Evolutionary conservation across 306 rosid species (phyloP).

Genomic region (Citrullus mucosospermus): DNA sequence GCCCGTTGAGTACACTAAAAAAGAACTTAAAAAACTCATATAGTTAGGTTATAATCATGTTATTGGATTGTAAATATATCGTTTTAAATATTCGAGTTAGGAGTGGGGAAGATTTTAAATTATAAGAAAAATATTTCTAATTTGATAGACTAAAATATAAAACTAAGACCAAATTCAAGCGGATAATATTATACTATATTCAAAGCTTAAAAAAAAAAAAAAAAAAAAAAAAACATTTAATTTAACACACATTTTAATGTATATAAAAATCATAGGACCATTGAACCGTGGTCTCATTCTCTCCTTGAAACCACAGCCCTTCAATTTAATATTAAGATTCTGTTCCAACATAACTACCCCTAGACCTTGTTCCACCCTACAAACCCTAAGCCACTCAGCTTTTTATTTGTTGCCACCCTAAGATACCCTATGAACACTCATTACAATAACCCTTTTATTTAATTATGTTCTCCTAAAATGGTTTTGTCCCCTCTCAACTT

Average conservation of each 20-base stretch:
- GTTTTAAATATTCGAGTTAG: no score
- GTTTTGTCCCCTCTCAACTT: neutral
- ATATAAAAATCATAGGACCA: neutral
- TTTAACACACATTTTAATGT: neutral
- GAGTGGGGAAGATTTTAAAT: neutral
- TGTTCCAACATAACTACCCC: neutral
- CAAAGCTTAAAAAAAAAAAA: fast-evolving
- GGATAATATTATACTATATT: neutral
- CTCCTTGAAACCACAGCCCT: neutral
- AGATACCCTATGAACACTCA: neutral
- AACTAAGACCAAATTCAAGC: neutral
- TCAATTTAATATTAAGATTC: constrained; percentile 1
- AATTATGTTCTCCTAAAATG: neutral
- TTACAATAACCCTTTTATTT: neutral
- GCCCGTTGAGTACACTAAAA: neutral
- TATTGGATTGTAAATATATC: neutral
- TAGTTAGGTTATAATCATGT: neutral
- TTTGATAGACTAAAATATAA: no score
- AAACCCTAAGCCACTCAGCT: neutral
- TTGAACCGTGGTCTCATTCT: neutral
- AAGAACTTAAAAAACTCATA: neutral
- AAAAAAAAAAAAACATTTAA: neutral
- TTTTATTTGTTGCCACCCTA: neutral
- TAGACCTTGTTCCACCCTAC: constrained; percentile 8
- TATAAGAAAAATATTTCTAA: neutral